Percentiles rank a stretch among this genome's conserved stretches.
phyloP scores from a whole-genome alignment of 2,329 filamentous ascomycete species.

The Emydomyces testavorans region DNA sequence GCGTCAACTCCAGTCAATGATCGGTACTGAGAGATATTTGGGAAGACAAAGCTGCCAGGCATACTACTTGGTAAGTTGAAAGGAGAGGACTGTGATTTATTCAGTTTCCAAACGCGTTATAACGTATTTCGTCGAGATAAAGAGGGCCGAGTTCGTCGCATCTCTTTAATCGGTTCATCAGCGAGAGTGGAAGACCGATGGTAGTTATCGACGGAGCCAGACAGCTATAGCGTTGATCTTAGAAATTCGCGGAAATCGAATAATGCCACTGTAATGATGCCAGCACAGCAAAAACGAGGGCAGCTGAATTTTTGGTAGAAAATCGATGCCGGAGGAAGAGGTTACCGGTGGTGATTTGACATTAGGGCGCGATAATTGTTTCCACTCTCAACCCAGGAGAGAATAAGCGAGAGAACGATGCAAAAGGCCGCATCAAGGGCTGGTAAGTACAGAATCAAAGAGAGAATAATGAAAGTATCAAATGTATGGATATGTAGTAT shows the following conservation, averaged over 20 bases:
- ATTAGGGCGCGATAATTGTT: neutral
- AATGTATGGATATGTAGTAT: neutral
- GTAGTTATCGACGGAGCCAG: too few species aligned
- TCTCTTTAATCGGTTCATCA: neutral
- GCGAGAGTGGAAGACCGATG: too few species aligned
- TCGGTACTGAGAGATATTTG: neutral
- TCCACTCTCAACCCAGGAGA: conserved; percentile 9
- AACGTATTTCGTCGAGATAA: neutral
- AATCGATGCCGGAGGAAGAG: neutral
- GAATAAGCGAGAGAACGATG: conserved; percentile 11
- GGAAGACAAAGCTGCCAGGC: neutral
- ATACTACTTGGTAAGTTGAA: neutral
- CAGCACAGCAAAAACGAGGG: neutral
- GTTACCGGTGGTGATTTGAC: neutral
- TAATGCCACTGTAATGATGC: neutral
- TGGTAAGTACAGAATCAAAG: conserved; percentile 15
- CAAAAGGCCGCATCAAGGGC: conserved; percentile 18
- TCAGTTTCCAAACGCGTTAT: neutral
- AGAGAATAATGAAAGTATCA: conserved; percentile 2
- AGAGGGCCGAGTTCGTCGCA: neutral
- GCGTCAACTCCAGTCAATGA: conserved; percentile 8
- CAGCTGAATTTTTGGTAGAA: neutral
- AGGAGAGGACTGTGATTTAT: neutral
- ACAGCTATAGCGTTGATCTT: too few species aligned
- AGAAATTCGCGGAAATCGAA: neutral